Percentiles rank a stretch among this genome's conserved stretches.
Evolutionary conservation across 169 alveolate genomes (phyloP).

Genomic region (Eimeria praecox): DNA sequence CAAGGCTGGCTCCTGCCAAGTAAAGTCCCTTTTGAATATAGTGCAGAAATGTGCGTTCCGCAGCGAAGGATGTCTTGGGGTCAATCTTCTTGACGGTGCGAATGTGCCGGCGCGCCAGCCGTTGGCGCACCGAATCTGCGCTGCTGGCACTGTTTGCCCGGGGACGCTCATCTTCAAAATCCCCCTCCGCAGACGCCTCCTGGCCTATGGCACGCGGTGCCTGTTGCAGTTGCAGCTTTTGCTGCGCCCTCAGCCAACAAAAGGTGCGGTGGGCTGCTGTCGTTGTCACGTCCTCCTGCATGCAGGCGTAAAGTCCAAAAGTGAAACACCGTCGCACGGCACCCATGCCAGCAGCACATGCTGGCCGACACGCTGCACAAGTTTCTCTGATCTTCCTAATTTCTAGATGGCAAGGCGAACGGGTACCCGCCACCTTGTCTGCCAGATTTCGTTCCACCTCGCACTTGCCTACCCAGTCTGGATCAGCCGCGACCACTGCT

Average conservation of each 20-base stretch:
- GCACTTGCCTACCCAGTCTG: slow-evolving; percentile 46
- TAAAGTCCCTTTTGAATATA: slow-evolving; percentile 87
- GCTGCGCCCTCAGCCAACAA: slow-evolving; percentile 53
- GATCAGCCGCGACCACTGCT: slow-evolving; percentile 34
- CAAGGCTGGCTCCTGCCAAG: slow-evolving; percentile 69
- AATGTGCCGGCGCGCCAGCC: slow-evolving; percentile 67
- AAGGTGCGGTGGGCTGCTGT: slow-evolving; percentile 71
- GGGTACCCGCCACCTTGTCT: background rate
- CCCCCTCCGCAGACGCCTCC: slow-evolving; percentile 44
- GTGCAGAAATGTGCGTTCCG: slow-evolving; percentile 89
- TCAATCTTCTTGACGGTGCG: slow-evolving; percentile 84
- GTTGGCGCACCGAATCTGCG: slow-evolving; percentile 61
- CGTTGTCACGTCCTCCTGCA: slow-evolving; percentile 65
- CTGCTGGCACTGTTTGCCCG: slow-evolving; percentile 33
- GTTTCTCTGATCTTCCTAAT: background rate
- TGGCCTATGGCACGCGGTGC: slow-evolving; percentile 49
- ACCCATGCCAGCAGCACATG: background rate
- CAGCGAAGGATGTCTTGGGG: slow-evolving; percentile 90
- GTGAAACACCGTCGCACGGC: background rate
- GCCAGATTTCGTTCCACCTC: background rate
- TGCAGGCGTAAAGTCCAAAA: background rate
- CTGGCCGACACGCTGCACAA: background rate
- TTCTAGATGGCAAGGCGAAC: background rate
- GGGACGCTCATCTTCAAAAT: slow-evolving; percentile 9
- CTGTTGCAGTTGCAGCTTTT: slow-evolving; percentile 69